Evolutionary conservation across 2,329 filamentous ascomycete species (phyloP).

Genomic region (Penicillium sumatraense): DNA sequence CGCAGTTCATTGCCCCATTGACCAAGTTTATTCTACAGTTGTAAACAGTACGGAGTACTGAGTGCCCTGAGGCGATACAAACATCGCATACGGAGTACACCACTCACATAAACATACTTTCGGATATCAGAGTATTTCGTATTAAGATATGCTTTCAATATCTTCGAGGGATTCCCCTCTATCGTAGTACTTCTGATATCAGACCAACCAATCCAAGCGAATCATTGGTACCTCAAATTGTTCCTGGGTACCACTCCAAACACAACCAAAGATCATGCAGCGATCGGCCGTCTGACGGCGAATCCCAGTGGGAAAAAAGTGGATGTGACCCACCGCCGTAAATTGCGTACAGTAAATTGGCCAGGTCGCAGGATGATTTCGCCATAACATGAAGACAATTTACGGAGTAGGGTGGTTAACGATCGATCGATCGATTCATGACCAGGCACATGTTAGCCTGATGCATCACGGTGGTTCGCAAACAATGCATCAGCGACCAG

Average conservation of each 20-base stretch:
- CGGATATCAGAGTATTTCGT: too few species aligned
- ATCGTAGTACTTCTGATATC: conserved; percentile 10
- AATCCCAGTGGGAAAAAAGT: conserved; percentile 2
- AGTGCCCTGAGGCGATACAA: too few species aligned
- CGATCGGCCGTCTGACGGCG: conserved; percentile 11
- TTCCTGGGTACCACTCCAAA: neutral
- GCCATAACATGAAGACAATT: neutral
- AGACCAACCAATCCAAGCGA: neutral
- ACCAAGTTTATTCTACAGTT: conserved; percentile 2
- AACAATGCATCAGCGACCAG: neutral
- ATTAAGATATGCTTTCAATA: too few species aligned
- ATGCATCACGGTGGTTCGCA: neutral
- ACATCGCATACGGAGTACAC: neutral
- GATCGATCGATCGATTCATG: conserved; percentile 9
- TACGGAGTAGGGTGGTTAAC: neutral
- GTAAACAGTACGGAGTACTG: too few species aligned
- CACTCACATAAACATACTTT: too few species aligned
- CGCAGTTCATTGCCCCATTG: conserved; percentile 6
- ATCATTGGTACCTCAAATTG: neutral
- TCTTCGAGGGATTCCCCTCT: too few species aligned
- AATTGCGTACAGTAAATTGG: conserved; percentile 11
- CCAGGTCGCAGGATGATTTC: neutral
- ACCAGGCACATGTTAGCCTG: neutral
- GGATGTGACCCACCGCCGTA: conserved; percentile 5
- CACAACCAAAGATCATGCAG: neutral